Percentiles rank a stretch among this genome's conserved stretches.
These are phyloP conservation scores for Chaetomium fimeti DNA, from an alignment of 495 filamentous ascomycete species.

Conservation along the genomic window DNA sequence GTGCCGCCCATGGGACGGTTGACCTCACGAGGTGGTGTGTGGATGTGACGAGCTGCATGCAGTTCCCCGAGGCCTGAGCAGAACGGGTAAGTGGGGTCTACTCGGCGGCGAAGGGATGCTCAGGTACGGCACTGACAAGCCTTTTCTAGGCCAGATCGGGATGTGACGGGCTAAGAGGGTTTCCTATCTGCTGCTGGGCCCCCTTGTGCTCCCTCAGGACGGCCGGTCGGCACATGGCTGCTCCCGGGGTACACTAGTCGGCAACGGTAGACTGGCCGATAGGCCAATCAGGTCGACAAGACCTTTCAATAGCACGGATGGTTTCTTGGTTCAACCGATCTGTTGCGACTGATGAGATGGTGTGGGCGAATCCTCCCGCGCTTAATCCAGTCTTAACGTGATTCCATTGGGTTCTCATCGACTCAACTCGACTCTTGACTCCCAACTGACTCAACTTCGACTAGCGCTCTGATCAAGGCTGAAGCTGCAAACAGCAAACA, in stretches of 20 bases:
- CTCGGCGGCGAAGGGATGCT: slow-evolving; percentile 7
- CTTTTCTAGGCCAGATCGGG: slow-evolving; percentile 22
- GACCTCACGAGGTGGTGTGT: neutral
- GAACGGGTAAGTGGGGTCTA: slow-evolving; percentile 17
- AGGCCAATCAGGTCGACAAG: neutral
- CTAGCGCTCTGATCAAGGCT: neutral
- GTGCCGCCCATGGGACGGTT: slow-evolving; percentile 18
- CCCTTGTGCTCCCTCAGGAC: neutral
- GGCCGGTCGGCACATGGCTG: slow-evolving; percentile 14
- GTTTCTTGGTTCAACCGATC: neutral
- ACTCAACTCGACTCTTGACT: neutral
- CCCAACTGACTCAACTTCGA: neutral
- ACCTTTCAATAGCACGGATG: neutral
- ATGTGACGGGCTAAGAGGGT: slow-evolving; percentile 27
- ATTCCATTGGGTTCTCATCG: neutral
- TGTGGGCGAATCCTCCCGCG: neutral
- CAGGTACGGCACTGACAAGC: slow-evolving; percentile 15
- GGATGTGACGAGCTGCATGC: slow-evolving; percentile 23
- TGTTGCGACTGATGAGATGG: neutral
- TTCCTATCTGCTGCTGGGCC: slow-evolving; percentile 22
- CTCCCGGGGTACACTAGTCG: neutral
- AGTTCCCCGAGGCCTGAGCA: neutral
- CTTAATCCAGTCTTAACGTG: neutral
- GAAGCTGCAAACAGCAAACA: slow-evolving; percentile 1
- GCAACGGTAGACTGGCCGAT: neutral